These are phyloP conservation scores for Nicotiana noctiflora DNA, from an alignment of 257 asterid genomes.

Conservation along the genomic window DNA sequence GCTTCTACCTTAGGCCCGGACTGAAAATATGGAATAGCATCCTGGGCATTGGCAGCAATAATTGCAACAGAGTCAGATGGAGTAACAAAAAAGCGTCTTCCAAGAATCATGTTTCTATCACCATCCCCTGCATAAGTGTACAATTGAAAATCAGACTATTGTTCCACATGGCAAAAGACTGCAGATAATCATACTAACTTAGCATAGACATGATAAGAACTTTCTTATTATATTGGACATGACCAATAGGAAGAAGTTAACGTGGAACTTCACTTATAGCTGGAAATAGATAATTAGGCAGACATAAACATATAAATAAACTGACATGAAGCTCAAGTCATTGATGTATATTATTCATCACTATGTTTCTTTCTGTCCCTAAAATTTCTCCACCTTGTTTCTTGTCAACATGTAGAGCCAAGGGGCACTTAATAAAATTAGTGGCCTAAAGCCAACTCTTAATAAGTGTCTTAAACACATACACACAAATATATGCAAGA, in stretches of 20 bases:
- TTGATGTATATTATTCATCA: not conserved
- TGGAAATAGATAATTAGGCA: not conserved
- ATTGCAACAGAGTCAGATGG: constrained; percentile 98
- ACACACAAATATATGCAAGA: too few relatives aligned
- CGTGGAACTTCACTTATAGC: not conserved
- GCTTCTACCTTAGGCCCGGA: constrained; percentile 67
- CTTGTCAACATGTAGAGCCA: not conserved
- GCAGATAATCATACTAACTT: not conserved
- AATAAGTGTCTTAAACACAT: too few relatives aligned
- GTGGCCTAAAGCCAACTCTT: too few relatives aligned
- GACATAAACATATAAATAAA: not conserved
- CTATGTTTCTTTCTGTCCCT: not conserved
- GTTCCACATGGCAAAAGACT: not conserved
- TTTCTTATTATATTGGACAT: not conserved
- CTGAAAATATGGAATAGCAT: constrained; percentile 79
- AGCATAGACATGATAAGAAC: not conserved
- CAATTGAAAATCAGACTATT: not conserved
- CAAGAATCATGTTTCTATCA: constrained; percentile 97
- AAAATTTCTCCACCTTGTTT: not conserved
- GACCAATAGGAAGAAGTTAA: not conserved
- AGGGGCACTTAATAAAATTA: too few relatives aligned
- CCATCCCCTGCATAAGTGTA: constrained; percentile 74
- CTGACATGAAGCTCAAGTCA: constrained; percentile 1
- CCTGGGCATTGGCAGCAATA: constrained; percentile 92
- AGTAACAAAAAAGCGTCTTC: constrained; percentile 80